phyloP scores from a whole-genome alignment of 2,329 filamentous ascomycete genomes.

The Colletotrichum chrysophilum region DNA sequence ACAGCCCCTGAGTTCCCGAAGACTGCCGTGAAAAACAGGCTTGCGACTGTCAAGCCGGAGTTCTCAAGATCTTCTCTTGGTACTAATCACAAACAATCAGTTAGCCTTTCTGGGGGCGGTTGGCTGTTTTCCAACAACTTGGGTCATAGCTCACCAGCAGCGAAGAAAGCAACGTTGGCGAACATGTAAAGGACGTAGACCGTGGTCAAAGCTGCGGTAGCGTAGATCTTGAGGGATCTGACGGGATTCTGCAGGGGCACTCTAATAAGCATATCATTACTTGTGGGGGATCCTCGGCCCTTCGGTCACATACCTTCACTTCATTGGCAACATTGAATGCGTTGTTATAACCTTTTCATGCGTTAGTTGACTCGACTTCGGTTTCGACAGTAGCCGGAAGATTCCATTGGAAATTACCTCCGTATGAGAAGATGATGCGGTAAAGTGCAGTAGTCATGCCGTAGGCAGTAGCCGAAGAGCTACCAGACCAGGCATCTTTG shows the following conservation, averaged over 20 bases:
- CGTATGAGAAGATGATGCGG: slow-evolving; percentile 12
- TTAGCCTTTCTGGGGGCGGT: background rate
- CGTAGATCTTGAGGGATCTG: slow-evolving; percentile 55
- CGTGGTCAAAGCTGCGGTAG: slow-evolving; percentile 51
- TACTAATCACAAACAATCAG: slow-evolving; percentile 32
- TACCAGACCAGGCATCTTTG: slow-evolving; percentile 25
- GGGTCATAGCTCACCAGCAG: slow-evolving; percentile 42
- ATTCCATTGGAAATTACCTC: slow-evolving; percentile 26
- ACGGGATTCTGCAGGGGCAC: slow-evolving; percentile 54
- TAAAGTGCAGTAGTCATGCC: slow-evolving; percentile 4
- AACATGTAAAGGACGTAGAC: slow-evolving; percentile 62
- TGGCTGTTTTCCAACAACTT: background rate
- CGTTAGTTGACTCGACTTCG: background rate
- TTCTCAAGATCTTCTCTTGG: slow-evolving; percentile 54
- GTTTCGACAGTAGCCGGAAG: rapidly evolving
- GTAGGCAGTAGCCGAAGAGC: background rate
- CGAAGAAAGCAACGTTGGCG: slow-evolving; percentile 64
- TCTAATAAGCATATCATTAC: background rate
- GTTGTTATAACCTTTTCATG: slow-evolving; percentile 52
- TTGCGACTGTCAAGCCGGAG: slow-evolving; percentile 59
- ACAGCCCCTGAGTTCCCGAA: slow-evolving; percentile 56
- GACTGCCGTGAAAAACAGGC: slow-evolving; percentile 62
- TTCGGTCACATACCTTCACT: slow-evolving; percentile 40
- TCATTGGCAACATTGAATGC: slow-evolving; percentile 68
- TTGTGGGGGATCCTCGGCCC: background rate